These are phyloP conservation scores for Oryza glaberrima DNA, from an alignment of 176 grass and related monocot species.

Conservation along the genomic window DNA sequence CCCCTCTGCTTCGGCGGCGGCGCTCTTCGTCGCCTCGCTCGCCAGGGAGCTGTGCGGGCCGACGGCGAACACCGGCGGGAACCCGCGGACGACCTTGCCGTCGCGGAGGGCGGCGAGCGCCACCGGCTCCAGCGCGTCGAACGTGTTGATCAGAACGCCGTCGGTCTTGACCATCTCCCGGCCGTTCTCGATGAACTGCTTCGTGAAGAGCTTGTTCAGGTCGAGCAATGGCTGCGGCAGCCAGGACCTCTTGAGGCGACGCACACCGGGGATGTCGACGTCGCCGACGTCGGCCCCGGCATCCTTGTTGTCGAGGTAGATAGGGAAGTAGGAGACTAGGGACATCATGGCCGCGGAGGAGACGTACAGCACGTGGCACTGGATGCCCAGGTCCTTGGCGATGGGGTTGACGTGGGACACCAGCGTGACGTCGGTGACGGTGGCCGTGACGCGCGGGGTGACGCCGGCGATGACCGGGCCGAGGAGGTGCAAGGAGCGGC, in stretches of 20 bases:
- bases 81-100: slow-evolving; percentile 39
- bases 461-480: slow-evolving; percentile 36
- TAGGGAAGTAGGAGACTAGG: slow-evolving; percentile 43
- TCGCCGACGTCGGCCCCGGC: slow-evolving; percentile 28
- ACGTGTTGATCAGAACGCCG: slow-evolving; percentile 59
- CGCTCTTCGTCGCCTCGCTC: no score
- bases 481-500: slow-evolving; percentile 54
- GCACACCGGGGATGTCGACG: slow-evolving; percentile 51
- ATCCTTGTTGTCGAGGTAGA: background rate
- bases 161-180: slow-evolving; percentile 22
- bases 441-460: slow-evolving; percentile 30
- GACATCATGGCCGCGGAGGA: slow-evolving; percentile 69
- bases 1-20: no score
- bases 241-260: background rate
- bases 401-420: slow-evolving; percentile 47
- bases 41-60: slow-evolving; percentile 7
- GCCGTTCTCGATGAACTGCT: slow-evolving; percentile 56
- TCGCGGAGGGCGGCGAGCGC: slow-evolving; percentile 51
- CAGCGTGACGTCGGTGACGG: slow-evolving; percentile 47
- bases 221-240: slow-evolving; percentile 47
- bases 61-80: slow-evolving; percentile 49
- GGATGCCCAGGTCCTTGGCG: slow-evolving; percentile 16
- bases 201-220: slow-evolving; percentile 55
- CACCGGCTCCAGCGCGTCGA: slow-evolving; percentile 54
- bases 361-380: slow-evolving; percentile 59